phyloP scores from a whole-genome alignment of 2,329 filamentous ascomycete species.

The Nothophoma quercina region DNA sequence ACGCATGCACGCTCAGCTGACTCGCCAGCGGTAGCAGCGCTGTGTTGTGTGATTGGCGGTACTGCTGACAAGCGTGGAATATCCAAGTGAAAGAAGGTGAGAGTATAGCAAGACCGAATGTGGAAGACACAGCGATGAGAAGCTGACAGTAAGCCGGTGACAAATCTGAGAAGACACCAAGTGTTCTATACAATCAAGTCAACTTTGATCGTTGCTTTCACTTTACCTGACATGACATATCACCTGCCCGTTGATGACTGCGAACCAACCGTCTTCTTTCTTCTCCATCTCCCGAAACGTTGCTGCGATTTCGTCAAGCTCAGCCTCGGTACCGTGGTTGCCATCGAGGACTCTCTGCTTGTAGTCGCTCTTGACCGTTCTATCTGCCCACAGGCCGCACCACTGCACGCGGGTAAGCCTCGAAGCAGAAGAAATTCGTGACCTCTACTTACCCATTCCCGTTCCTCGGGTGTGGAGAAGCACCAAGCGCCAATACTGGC shows the following conservation, averaged over 20 bases:
- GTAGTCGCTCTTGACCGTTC: slow-evolving; percentile 46
- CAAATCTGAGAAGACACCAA: not conserved
- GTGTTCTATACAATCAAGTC: not conserved
- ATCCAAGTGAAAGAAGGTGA: not conserved
- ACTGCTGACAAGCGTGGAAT: not conserved
- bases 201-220: not conserved
- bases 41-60: slow-evolving; percentile 32
- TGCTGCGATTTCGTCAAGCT: slow-evolving; percentile 50
- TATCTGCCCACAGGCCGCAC: slow-evolving; percentile 52
- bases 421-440: not conserved
- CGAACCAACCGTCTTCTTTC: slow-evolving; percentile 54
- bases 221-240: slow-evolving; percentile 40
- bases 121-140: not conserved
- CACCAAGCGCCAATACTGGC: slow-evolving; percentile 53
- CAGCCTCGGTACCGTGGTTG: slow-evolving; percentile 47
- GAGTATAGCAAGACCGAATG: not conserved
- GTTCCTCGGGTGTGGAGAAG: slow-evolving; percentile 50
- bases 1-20: slow-evolving; percentile 44
- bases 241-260: slow-evolving; percentile 54
- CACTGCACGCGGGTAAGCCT: slow-evolving; percentile 29
- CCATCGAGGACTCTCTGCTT: slow-evolving; percentile 48
- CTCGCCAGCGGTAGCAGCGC: slow-evolving; percentile 29
- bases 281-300: slow-evolving; percentile 52
- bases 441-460: slow-evolving; percentile 31
- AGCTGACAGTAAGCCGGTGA: not conserved